Conservation (phyloP, 768 basidiomycete species). For the Leccinum boreale region DNA sequence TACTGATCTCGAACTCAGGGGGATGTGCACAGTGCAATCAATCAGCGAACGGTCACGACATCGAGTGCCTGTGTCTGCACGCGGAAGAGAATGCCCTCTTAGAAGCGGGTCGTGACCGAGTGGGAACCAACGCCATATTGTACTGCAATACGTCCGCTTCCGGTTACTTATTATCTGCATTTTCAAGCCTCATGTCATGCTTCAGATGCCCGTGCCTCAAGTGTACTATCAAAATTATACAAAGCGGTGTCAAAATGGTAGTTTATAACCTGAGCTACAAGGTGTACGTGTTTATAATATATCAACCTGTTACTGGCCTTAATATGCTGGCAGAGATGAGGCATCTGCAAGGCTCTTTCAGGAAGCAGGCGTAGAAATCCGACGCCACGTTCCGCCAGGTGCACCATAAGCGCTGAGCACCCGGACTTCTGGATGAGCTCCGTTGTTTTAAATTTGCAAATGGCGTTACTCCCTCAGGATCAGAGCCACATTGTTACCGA, state of each 20-base stretch:
- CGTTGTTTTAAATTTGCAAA: neutral
- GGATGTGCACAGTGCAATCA: constrained; percentile 84
- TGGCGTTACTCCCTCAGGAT: constrained; percentile 30
- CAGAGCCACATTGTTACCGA: constrained; percentile 38
- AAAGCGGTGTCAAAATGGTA: constrained; percentile 87
- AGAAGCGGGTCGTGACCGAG: constrained; percentile 88
- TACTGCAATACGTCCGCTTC: constrained; percentile 94
- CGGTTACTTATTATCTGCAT: neutral
- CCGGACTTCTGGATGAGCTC: neutral
- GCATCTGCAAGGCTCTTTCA: constrained; percentile 75
- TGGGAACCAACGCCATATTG: constrained; percentile 78
- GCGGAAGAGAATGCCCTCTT: constrained; percentile 97
- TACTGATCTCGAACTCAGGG: constrained; percentile 68
- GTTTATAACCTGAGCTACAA: constrained; percentile 95
- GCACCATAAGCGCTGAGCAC: constrained; percentile 10
- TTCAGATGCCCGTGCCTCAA: constrained; percentile 93
- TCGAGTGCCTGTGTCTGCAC: constrained; percentile 92
- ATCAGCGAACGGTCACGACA: constrained; percentile 40
- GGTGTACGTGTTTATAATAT: constrained; percentile 57
- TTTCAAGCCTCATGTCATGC: neutral
- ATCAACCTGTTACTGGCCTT: neutral
- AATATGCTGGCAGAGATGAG: constrained; percentile 57
- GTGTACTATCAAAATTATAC: constrained; percentile 97
- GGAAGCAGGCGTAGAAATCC: constrained; percentile 78
- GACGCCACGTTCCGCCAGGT: constrained; percentile 58